Evolutionary conservation across 768 basidiomycete genomes (phyloP), one percentile per base, ranked within the genome.

Genomic region (Lyophyllum atratum): DNA sequence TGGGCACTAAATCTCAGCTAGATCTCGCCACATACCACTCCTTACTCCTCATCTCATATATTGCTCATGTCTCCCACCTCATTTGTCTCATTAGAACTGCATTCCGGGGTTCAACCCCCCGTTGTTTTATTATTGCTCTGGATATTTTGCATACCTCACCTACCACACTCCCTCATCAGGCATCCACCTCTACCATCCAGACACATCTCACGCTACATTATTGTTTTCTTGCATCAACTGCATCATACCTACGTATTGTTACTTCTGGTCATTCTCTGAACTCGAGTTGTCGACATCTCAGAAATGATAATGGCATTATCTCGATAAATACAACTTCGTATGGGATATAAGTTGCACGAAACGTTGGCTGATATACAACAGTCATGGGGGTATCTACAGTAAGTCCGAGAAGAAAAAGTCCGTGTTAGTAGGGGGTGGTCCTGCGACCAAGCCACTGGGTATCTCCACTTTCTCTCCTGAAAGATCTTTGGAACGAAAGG

Each of bases 391-490:
- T 49, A 49, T 49, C 17, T 69, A 81, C 64, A 74, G 64, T 52
- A 79, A 66, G 42, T 93, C 91, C 5, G 92, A 89, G 69, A 92
- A 94, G 77, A 90, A 93, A 73, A 92, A 94, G 68, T 93, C 90
- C 48, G 81, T 85, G 64, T 89, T 91, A 15, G 78, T 73, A 12
- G 93, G 93, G 50, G 92, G 90, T 34, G 87, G 84, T 12, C 92
- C 91, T n/a, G 89, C 80, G 46, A 81, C 74, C 52, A 94, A 75
- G 26, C 87, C 86, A 59, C 87, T 89, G 3, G 93, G 93, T 65
- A 96, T 92, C 66, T 94, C 91, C 15, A 94, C 89, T 74, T 84
- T 87, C 70, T 95, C 93, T 6, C 93, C 94, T 1, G 90, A 89
- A 37, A 97, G 78, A 74, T 95, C 94, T 91, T 63, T 26, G 26